These are phyloP conservation scores for Nitzschia sp. DNA, from an alignment of 108 stramenopile genomes.

Conservation along the genomic window DNA sequence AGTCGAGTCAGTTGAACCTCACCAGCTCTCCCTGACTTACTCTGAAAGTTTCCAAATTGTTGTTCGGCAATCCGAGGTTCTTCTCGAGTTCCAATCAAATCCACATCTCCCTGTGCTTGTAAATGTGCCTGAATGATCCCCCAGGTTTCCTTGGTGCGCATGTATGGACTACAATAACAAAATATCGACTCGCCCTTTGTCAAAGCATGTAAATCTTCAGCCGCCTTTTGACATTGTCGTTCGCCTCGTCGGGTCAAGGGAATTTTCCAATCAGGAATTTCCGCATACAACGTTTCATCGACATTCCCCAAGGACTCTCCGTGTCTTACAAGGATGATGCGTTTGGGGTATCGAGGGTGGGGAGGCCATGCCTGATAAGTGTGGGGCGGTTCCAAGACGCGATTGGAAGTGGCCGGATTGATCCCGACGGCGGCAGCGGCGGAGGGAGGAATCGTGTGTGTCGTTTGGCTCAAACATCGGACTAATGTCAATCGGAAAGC, in stretches of 20 bases:
- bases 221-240: constrained; percentile 30
- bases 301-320: constrained; percentile 78
- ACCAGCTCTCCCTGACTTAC: neutral
- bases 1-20: neutral
- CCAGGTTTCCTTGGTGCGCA: constrained; percentile 52
- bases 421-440: too few species aligned
- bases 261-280: constrained; percentile 75
- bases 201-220: constrained; percentile 25
- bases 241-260: constrained; percentile 51
- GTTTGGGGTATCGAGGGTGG: constrained; percentile 29
- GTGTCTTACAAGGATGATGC: constrained; percentile 76
- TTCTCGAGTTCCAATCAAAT: constrained; percentile 56
- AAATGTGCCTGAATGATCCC: constrained; percentile 30
- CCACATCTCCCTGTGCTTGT: constrained; percentile 14
- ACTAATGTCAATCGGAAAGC: too few species aligned
- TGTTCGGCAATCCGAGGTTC: constrained; percentile 82
- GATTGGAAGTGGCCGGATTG: neutral
- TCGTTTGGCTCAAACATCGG: too few species aligned
- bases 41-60: constrained; percentile 85
- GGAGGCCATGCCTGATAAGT: neutral
- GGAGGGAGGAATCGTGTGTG: too few species aligned
- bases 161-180: constrained; percentile 54
- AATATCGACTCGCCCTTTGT: constrained; percentile 35
- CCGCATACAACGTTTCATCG: constrained; percentile 68
- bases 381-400: neutral